phyloP scores from a whole-genome alignment of 768 basidiomycete species.

The Tulasnella sp. region DNA sequence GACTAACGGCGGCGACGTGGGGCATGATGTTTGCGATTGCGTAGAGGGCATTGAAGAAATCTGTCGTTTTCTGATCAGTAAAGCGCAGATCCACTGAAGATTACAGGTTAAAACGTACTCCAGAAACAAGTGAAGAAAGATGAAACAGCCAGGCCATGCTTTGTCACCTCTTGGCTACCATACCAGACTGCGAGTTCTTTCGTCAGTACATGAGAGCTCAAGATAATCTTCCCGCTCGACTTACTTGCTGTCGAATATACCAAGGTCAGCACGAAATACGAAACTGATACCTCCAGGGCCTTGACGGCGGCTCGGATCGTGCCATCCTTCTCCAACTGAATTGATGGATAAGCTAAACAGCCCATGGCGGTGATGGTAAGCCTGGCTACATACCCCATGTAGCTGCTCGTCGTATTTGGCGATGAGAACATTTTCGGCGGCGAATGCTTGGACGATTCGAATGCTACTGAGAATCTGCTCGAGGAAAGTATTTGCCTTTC shows the following conservation, averaged over 20 bases:
- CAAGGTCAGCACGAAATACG: constrained; percentile 1
- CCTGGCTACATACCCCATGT: not conserved
- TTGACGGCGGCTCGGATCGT: not conserved
- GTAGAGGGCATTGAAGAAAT: constrained; percentile 22
- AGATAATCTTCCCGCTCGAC: not conserved
- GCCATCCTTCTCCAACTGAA: constrained; percentile 13
- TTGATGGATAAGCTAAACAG: not conserved
- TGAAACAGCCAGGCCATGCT: not conserved
- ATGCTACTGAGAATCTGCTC: constrained; percentile 25
- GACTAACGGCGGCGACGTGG: constrained; percentile 10
- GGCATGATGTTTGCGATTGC: constrained; percentile 11
- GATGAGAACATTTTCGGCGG: constrained; percentile 11
- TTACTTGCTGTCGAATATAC: constrained; percentile 12
- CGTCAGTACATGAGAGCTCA: not conserved
- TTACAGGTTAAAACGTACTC: constrained; percentile 4
- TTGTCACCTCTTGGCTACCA: constrained; percentile 13
- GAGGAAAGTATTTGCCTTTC: constrained; percentile 17
- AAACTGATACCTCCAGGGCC: not conserved
- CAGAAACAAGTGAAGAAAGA: constrained; percentile 19
- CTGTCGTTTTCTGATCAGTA: not conserved
- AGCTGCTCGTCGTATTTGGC: constrained; percentile 18
- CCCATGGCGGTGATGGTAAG: not conserved
- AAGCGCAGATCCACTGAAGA: not conserved
- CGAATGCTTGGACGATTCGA: constrained; percentile 26
- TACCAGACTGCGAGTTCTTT: constrained; percentile 8